Percentiles rank a stretch among this genome's conserved stretches.
Conservation (phyloP, 1,284 basidiomycete species). For the Abortiporus biennis region DNA sequence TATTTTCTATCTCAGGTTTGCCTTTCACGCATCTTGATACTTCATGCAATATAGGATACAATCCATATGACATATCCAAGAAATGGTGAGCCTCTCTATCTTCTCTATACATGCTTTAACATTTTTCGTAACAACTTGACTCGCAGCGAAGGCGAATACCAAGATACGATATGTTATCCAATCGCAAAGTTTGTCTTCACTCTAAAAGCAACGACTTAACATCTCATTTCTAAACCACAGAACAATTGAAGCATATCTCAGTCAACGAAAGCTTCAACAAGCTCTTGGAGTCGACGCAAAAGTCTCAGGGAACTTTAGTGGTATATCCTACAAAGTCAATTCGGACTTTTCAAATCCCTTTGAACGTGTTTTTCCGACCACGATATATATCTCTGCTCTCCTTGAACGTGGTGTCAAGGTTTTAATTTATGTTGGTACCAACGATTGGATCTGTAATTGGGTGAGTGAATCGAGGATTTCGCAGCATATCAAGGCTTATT, state of each 20-base stretch:
- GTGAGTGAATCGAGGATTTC: too few relatives aligned
- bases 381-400: constrained; percentile 58
- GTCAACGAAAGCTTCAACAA: constrained; percentile 42
- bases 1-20: neutral
- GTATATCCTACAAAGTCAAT: constrained; percentile 37
- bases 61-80: constrained; percentile 21
- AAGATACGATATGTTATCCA: constrained; percentile 23
- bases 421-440: constrained; percentile 69
- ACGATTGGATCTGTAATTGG: constrained; percentile 76
- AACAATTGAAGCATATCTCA: constrained; percentile 47
- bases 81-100: constrained; percentile 23
- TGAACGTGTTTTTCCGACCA: constrained; percentile 38
- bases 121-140: too few relatives aligned
- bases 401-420: constrained; percentile 71
- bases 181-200: constrained; percentile 12
- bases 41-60: constrained; percentile 15
- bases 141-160: too few relatives aligned
- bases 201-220: too few relatives aligned
- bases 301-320: constrained; percentile 40
- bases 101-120: too few relatives aligned
- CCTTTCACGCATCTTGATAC: constrained; percentile 1
- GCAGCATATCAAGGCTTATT: too few relatives aligned
- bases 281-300: constrained; percentile 55
- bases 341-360: constrained; percentile 32
- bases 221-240: constrained; percentile 29